These are phyloP conservation scores for Saccharomycopsis fibuligera DNA, from an alignment of 805 yeast genomes.

Conservation along the genomic window DNA sequence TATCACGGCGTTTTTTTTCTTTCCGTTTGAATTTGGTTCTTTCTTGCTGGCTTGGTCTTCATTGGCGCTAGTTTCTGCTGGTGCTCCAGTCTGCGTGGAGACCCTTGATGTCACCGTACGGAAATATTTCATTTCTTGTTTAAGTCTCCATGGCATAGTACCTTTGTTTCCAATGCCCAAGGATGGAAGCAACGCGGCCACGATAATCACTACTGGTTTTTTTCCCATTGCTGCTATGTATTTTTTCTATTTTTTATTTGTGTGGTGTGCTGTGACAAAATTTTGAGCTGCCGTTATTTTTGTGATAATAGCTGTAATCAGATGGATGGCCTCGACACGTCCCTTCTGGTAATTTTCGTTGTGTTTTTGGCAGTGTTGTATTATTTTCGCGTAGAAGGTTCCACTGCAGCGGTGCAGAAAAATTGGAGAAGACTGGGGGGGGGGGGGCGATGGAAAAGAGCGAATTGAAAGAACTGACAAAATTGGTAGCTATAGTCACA, in stretches of 20 bases:
- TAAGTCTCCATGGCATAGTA: constrained; percentile 79
- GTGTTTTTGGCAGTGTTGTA: neutral
- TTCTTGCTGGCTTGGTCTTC: too few relatives aligned
- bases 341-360: neutral
- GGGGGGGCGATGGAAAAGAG: too few relatives aligned
- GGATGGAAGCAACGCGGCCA: constrained; percentile 78
- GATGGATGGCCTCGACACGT: neutral
- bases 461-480: too few relatives aligned
- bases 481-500: too few relatives aligned
- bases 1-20: constrained; percentile 61
- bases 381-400: too few relatives aligned
- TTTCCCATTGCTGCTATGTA: neutral
- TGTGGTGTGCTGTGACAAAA: neutral
- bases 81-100: too few relatives aligned
- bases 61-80: too few relatives aligned
- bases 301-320: neutral
- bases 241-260: neutral
- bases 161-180: constrained; percentile 84
- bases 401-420: too few relatives aligned
- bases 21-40: constrained; percentile 24
- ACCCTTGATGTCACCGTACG: constrained; percentile 55
- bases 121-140: constrained; percentile 82
- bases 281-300: too few relatives aligned
- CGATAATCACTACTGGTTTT: constrained; percentile 54
- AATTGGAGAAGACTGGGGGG: too few relatives aligned